Evolutionary conservation across 2,329 filamentous ascomycete species (phyloP).

Genomic region (Incumbomyces lentus): DNA sequence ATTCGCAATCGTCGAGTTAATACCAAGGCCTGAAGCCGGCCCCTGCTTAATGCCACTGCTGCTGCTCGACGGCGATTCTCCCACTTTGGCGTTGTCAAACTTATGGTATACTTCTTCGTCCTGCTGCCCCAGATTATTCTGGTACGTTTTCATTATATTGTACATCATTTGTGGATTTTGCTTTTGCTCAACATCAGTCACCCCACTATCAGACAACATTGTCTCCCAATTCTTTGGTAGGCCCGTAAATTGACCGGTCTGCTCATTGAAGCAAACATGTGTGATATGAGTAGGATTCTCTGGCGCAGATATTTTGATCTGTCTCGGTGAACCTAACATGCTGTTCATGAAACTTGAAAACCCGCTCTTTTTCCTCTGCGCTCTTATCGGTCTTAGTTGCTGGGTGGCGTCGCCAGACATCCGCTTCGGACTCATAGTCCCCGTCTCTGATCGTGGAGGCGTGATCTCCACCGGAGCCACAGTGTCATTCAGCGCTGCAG

Average conservation of each 20-base stretch:
- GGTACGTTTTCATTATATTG: conserved; percentile 93
- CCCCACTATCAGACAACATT: conserved; percentile 87
- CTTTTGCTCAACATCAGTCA: conserved; percentile 89
- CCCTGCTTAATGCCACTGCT: conserved; percentile 13
- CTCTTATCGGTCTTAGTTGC: conserved; percentile 27
- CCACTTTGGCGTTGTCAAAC: conserved; percentile 72
- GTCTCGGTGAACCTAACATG: conserved; percentile 72
- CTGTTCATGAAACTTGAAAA: conserved; percentile 83
- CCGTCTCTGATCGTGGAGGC: conserved; percentile 34
- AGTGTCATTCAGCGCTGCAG: conserved; percentile 30
- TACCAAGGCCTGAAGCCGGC: conserved; percentile 14
- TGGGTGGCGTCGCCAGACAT: conserved; percentile 43
- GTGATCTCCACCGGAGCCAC: conserved; percentile 40
- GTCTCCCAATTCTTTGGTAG: conserved; percentile 97
- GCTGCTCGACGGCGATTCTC: conserved; percentile 21
- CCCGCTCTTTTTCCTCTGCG: conserved; percentile 70
- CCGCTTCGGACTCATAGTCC: conserved; percentile 52
- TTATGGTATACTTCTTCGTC: conserved; percentile 91
- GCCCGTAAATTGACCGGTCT: conserved; percentile 92
- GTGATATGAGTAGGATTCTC: conserved; percentile 97
- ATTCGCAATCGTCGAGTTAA: conserved; percentile 24
- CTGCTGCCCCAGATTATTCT: conserved; percentile 74
- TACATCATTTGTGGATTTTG: conserved; percentile 93
- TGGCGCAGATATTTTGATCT: conserved; percentile 90
- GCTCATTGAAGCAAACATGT: conserved; percentile 93